A percentile compares a stretch with the other conserved stretches of the same genome.
These are phyloP conservation scores for Millerozyma miso DNA, from an alignment of 805 yeast genomes.

Conservation along the genomic window DNA sequence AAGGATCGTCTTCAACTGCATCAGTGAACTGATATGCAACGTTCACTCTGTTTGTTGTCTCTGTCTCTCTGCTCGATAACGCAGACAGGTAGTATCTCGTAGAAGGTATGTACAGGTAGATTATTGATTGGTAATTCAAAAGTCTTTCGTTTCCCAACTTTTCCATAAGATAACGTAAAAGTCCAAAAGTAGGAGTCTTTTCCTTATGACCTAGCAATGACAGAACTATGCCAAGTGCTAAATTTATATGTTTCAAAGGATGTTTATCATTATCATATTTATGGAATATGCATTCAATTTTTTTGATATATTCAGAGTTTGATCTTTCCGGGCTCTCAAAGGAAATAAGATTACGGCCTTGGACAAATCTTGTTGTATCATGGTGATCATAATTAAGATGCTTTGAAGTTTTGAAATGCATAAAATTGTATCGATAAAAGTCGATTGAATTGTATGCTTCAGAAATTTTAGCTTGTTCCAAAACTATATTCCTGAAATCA, in stretches of 20 bases:
- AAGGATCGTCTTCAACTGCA: conserved; percentile 26
- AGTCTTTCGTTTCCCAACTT: conserved; percentile 19
- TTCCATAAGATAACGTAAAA: conserved; percentile 23
- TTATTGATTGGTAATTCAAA: conserved; percentile 23
- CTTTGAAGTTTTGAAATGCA: conserved; percentile 26
- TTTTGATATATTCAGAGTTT: conserved; percentile 18
- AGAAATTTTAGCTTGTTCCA: not conserved
- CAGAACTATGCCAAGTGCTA: conserved; percentile 9
- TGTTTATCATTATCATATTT: conserved; percentile 8
- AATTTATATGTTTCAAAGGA: conserved; percentile 8
- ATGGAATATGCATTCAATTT: conserved; percentile 14
- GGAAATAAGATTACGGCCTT: conserved; percentile 7
- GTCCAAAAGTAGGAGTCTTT: conserved; percentile 19
- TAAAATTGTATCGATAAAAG: conserved; percentile 20
- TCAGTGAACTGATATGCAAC: conserved; percentile 18
- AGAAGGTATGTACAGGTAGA: conserved; percentile 22
- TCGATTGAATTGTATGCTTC: conserved; percentile 21
- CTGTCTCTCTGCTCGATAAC: conserved; percentile 13
- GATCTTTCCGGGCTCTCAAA: conserved; percentile 10
- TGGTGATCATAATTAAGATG: conserved; percentile 29
- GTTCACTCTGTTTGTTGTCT: not conserved
- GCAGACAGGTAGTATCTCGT: conserved; percentile 17
- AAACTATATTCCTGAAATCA: too few species aligned
- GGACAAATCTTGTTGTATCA: conserved; percentile 21
- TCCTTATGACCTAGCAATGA: conserved; percentile 8